Evolutionary conservation across 2,329 filamentous ascomycete genomes (phyloP).

Genomic region (Monilinia polystroma): DNA sequence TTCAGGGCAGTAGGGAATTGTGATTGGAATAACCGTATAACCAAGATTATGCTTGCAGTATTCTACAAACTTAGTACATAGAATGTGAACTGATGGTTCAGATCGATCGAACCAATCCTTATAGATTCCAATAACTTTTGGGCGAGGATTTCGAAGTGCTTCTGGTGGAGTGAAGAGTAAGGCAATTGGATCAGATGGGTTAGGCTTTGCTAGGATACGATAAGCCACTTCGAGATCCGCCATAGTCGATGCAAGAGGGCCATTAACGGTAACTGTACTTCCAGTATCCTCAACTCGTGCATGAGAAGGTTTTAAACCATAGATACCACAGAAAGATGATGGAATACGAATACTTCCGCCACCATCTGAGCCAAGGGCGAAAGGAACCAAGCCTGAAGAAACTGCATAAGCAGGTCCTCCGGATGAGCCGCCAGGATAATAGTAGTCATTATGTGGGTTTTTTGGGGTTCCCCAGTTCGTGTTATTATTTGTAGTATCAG

Average conservation of each 20-base stretch:
- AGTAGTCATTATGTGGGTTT: constrained; percentile 70
- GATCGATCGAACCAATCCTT: constrained; percentile 68
- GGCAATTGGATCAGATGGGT: constrained; percentile 61
- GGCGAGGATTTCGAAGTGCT: constrained; percentile 42
- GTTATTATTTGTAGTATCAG: constrained; percentile 84
- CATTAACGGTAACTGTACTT: constrained; percentile 60
- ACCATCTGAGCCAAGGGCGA: constrained; percentile 86
- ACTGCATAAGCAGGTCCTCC: constrained; percentile 90
- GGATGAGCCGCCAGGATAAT: constrained; percentile 84
- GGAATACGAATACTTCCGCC: constrained; percentile 60
- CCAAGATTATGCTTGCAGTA: constrained; percentile 52
- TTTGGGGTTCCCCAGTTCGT: constrained; percentile 76
- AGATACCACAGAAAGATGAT: constrained; percentile 48
- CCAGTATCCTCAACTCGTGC: constrained; percentile 61
- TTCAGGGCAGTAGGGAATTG: constrained; percentile 64
- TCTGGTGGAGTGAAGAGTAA: constrained; percentile 57
- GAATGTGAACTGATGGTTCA: constrained; percentile 59
- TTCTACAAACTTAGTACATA: constrained; percentile 62
- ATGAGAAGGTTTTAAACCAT: constrained; percentile 77
- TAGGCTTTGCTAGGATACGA: constrained; percentile 70
- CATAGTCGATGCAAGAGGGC: constrained; percentile 74
- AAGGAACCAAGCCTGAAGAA: constrained; percentile 56
- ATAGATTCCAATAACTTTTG: constrained; percentile 68
- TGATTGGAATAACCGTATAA: constrained; percentile 58
- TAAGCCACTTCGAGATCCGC: constrained; percentile 81